Base-by-base conservation (phyloP, 2,329 filamentous ascomycete species). In the Salinomyces thailandicus region DNA sequence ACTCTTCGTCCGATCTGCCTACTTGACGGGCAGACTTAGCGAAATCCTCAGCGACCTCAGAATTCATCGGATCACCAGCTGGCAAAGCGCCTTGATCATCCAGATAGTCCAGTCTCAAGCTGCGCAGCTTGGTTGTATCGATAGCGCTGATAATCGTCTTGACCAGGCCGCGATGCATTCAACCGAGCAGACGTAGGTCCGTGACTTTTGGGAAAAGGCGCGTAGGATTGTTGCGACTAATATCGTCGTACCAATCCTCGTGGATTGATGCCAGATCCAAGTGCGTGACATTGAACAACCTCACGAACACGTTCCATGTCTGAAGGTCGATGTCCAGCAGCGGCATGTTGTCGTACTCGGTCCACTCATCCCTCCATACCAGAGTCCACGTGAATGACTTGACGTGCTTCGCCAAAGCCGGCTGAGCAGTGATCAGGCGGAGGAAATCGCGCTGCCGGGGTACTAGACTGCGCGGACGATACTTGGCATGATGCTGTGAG, bases 151-250 rank as follows among this genome's bases (percentile, higher is more conserved):
- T 7, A 6, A 43, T 40, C 15, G 33, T 31, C 18, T 30, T 40
- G 16, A 41, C 41, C 15, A 43, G 17, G 13, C 31, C 33, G 12
- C 41, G 37, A 16, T 40, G 38, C 35, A 38, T 38, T 28, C 35
- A 43, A n/a, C 41, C 41, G 15, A 40, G 31, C 6, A 43, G 37
- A 15, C 41, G 31, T 8, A 43, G 35, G 16, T 43, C 34, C n/a
- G n/a, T 43, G 18, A 43, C 37, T 14, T 19, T 28, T 5, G 41
- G 37, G 13, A 43, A 43, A 11, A 43, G 28, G n/a, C 12, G 17
- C 2, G n/a, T 11, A 28, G 38, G 38, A 22, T 26, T 41, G 17
- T 36, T 13, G 20, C 37, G 41, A 18, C 35, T 17, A 13, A 28
- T 26, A 5, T 27, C 29, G 11, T 38, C 35, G 7, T 41, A 19